These are phyloP conservation scores for Eucalyptus cloeziana DNA, from an alignment of 345 rosid genomes.

Conservation along the genomic window DNA sequence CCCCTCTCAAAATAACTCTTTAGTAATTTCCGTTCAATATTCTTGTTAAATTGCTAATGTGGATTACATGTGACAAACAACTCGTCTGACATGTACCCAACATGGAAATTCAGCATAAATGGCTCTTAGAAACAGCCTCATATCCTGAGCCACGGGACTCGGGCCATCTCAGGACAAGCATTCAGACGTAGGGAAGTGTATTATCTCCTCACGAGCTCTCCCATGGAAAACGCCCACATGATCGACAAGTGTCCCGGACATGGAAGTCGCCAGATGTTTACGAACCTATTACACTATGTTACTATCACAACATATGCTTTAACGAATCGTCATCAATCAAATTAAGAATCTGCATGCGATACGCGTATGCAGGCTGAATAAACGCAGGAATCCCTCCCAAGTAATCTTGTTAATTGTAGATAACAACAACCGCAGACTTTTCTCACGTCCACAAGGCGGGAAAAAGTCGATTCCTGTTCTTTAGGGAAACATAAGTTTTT, in stretches of 20 bases:
- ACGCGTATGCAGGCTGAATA: not conserved
- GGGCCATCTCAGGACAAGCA: not conserved
- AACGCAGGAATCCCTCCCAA: not conserved
- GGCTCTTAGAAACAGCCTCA: not conserved
- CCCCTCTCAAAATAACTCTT: rapidly evolving
- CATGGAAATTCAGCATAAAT: not conserved
- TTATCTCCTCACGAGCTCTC: not conserved
- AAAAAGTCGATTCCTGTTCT: not conserved
- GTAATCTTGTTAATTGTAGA: not conserved
- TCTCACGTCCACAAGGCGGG: not conserved
- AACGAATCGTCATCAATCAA: not conserved
- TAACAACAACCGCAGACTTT: not conserved
- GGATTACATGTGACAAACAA: not conserved
- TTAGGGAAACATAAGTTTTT: not conserved
- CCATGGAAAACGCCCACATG: not conserved
- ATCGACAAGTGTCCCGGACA: not conserved
- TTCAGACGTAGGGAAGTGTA: not conserved
- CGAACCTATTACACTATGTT: not conserved
- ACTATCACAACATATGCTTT: not conserved
- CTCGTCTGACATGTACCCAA: rapidly evolving
- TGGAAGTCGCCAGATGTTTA: not conserved
- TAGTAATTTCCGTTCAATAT: rapidly evolving
- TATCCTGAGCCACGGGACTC: not conserved
- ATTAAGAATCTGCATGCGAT: not conserved
- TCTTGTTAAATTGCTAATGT: not conserved